Evolutionary conservation across 345 rosid genomes (phyloP).

Genomic region (Brassica rapa): DNA sequence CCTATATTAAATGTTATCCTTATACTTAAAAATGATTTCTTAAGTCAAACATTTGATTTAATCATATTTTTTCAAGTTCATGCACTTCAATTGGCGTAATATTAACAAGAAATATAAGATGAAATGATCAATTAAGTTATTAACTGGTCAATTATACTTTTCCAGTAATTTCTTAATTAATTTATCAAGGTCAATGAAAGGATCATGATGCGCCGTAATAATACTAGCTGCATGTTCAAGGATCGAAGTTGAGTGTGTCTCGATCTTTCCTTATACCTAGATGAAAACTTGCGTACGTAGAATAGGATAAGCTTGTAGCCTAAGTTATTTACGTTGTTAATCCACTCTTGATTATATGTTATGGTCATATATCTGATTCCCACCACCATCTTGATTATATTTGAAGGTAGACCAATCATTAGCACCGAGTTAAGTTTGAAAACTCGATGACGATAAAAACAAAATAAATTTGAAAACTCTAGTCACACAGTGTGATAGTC

Average conservation of each 20-base stretch:
- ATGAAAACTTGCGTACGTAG: conserved; percentile 4
- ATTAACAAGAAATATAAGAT: not conserved
- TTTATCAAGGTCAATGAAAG: conserved; percentile 13
- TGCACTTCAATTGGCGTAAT: conserved; percentile 25
- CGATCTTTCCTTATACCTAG: conserved; percentile 12
- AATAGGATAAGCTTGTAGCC: conserved; percentile 7
- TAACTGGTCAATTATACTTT: not conserved
- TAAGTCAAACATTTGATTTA: conserved; percentile 27
- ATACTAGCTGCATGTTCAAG: conserved; percentile 26
- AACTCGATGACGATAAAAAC: not conserved
- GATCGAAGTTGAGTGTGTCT: conserved; percentile 25
- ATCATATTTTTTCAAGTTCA: conserved; percentile 33
- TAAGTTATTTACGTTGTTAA: conserved; percentile 16
- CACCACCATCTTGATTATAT: not conserved
- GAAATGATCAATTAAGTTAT: not conserved
- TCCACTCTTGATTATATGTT: not conserved
- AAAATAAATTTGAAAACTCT: not conserved
- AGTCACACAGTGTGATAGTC: not conserved
- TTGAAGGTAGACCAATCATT: not conserved
- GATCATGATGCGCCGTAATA: conserved; percentile 28
- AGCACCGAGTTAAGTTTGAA: not conserved
- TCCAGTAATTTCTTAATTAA: not conserved
- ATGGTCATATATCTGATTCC: conserved; percentile 5
- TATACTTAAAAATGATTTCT: conserved; percentile 18
- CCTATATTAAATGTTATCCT: not conserved